A percentile compares a stretch with the other conserved stretches of the same genome.
phyloP scores from a whole-genome alignment of 2,329 filamentous ascomycete genomes.

The Pseudogymnoascus sp. region DNA sequence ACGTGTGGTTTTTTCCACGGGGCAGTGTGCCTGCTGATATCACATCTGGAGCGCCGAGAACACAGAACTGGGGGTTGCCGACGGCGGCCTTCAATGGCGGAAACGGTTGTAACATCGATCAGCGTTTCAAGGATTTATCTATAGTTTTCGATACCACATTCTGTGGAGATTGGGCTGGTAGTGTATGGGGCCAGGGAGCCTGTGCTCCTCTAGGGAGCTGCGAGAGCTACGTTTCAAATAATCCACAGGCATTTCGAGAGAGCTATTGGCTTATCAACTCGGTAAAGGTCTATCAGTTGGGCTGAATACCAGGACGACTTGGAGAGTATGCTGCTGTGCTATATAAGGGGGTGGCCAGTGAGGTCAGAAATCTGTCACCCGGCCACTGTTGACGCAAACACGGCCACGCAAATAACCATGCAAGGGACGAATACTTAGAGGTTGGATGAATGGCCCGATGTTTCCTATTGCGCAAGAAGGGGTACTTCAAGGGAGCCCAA shows the following conservation, averaged over 20 bases:
- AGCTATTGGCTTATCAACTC: slow-evolving; percentile 72
- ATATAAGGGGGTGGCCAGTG: not conserved
- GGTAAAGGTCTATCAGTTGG: slow-evolving; percentile 48
- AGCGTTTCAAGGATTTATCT: slow-evolving; percentile 58
- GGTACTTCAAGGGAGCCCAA: not conserved
- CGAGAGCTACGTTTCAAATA: slow-evolving; percentile 59
- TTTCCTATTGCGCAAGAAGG: not conserved
- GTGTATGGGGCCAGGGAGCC: slow-evolving; percentile 34
- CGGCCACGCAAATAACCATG: not conserved
- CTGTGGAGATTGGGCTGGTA: slow-evolving; percentile 66
- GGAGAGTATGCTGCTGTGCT: not conserved
- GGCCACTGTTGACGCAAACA: not conserved
- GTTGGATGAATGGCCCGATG: not conserved
- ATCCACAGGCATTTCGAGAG: slow-evolving; percentile 60
- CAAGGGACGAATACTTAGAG: not conserved
- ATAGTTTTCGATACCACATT: slow-evolving; percentile 69
- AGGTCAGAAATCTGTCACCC: not conserved
- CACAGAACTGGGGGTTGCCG: slow-evolving; percentile 58
- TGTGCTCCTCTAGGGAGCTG: slow-evolving; percentile 57
- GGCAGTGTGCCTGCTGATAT: slow-evolving; percentile 57
- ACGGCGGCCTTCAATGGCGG: slow-evolving; percentile 58
- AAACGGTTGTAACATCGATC: slow-evolving; percentile 53
- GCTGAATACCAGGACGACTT: not conserved
- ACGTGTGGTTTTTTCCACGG: slow-evolving; percentile 70
- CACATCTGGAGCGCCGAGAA: slow-evolving; percentile 45